phyloP scores from a whole-genome alignment of 257 asterid genomes.

The Lycium ferocissimum region DNA sequence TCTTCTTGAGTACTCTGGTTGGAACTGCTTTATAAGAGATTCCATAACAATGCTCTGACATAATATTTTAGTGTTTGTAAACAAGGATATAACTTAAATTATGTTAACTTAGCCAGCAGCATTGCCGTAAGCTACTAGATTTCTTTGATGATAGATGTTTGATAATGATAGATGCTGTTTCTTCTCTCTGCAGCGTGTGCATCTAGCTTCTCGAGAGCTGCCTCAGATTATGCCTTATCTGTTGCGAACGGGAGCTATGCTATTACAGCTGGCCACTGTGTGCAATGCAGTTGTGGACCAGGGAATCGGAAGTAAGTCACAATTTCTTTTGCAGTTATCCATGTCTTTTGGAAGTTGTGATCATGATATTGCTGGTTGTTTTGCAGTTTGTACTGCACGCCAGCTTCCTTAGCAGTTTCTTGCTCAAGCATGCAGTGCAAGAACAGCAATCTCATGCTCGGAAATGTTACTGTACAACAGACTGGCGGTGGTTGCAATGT shows the following conservation, averaged over 20 bases:
- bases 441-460: slow-evolving; percentile 83
- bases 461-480: slow-evolving; percentile 80
- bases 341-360: neutral
- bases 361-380: slow-evolving; percentile 21
- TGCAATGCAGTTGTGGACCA: slow-evolving; percentile 96
- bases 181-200: slow-evolving; percentile 77
- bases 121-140: neutral
- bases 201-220: slow-evolving; percentile 70
- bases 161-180: neutral
- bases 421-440: slow-evolving; percentile 99
- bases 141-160: neutral
- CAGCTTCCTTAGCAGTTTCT: slow-evolving; percentile 95
- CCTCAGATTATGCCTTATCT: slow-evolving; percentile 76
- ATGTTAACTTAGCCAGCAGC: neutral
- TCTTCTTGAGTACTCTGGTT: neutral
- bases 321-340: slow-evolving; percentile 1
- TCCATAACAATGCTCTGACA: neutral
- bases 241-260: slow-evolving; percentile 97
- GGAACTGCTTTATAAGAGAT: neutral
- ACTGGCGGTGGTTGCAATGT: slow-evolving; percentile 89
- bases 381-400: slow-evolving; percentile 86
- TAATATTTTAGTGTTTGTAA: neutral
- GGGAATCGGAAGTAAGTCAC: slow-evolving; percentile 83
- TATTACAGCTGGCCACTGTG: slow-evolving; percentile 86
- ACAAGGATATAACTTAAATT: neutral